Evolutionary conservation across 192 early-diverging fungal species (phyloP).

Genomic region (Piromyces finnis): DNA sequence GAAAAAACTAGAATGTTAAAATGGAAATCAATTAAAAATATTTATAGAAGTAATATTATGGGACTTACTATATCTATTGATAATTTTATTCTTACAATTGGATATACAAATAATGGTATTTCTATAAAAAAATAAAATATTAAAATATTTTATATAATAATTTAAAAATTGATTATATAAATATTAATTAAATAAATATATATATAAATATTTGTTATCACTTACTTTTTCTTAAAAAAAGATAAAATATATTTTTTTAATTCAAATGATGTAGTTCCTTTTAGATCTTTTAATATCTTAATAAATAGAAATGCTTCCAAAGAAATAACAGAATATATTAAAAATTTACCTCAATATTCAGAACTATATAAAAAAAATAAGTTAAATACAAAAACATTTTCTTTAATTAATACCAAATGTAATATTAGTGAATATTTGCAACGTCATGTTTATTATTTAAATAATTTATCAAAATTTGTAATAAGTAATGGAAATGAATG

Average conservation of each 20-base stretch:
- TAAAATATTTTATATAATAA: too few relatives aligned
- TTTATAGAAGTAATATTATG: neutral
- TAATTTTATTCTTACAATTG: neutral
- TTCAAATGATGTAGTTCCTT: neutral
- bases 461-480: neutral
- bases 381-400: neutral
- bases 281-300: neutral
- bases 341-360: neutral
- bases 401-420: neutral
- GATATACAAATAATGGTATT: neutral
- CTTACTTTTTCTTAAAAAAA: neutral
- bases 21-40: neutral
- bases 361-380: neutral
- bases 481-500: neutral
- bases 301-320: neutral
- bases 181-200: too few relatives aligned
- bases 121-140: neutral
- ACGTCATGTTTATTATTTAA: neutral
- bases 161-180: too few relatives aligned
- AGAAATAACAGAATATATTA: neutral
- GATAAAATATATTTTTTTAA: neutral
- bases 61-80: neutral
- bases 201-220: too few relatives aligned
- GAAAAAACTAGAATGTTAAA: neutral
- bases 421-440: neutral